Percentiles rank a stretch among this genome's conserved stretches.
Evolutionary conservation across 176 grass and related monocot genomes (phyloP).

Genomic region (Saccharum spontaneum): DNA sequence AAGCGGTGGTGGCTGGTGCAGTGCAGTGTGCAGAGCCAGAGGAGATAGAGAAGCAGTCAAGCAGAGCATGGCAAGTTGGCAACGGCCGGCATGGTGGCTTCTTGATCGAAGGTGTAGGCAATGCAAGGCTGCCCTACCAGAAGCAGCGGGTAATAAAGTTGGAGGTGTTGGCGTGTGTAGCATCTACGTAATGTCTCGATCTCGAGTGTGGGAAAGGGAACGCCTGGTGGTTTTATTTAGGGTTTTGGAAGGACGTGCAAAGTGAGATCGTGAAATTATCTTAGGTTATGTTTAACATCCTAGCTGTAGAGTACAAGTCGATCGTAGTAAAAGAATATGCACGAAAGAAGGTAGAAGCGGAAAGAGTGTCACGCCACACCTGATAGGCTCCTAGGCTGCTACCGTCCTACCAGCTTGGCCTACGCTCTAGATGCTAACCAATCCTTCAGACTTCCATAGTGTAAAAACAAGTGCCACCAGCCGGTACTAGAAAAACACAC

Average conservation of each 20-base stretch:
- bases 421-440: neutral
- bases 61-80: neutral
- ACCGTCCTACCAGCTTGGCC: neutral
- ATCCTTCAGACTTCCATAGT: neutral
- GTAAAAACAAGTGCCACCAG: slow-evolving; percentile 35
- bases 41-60: too few species aligned
- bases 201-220: neutral
- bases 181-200: neutral
- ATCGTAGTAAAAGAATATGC: neutral
- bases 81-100: too few species aligned
- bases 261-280: neutral
- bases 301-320: neutral
- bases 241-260: slow-evolving; percentile 7
- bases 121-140: neutral
- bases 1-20: too few species aligned
- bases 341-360: neutral
- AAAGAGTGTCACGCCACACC: slow-evolving; percentile 13
- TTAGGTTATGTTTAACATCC: neutral
- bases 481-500: neutral
- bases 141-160: neutral
- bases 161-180: neutral
- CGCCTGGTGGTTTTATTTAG: neutral
- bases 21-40: too few species aligned
- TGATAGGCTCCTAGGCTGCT: neutral
- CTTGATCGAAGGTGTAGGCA: neutral